Percentiles rank a stretch among this genome's conserved stretches.
phyloP scores from a whole-genome alignment of 1,284 basidiomycete genomes.

The Trametes pubescens region DNA sequence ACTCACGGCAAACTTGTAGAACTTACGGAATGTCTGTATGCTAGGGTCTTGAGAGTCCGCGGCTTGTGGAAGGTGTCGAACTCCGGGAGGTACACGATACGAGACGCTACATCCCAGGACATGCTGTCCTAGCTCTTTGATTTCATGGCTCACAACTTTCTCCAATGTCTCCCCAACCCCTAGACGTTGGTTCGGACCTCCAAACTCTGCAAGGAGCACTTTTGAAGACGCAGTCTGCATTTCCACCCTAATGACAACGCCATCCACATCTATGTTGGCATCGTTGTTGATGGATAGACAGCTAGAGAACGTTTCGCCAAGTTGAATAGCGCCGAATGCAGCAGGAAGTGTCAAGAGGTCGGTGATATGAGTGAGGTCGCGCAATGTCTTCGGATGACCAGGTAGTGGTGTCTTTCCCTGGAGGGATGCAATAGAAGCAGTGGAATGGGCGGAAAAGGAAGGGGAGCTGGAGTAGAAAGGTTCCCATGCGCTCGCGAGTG shows the following conservation, averaged over 20 bases:
- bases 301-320: conserved; percentile 83
- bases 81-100: conserved; percentile 69
- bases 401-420: conserved; percentile 73
- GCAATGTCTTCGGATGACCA: conserved; percentile 80
- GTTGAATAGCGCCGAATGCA: conserved; percentile 80
- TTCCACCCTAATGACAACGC: conserved; percentile 69
- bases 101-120: conserved; percentile 79
- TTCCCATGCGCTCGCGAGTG: conserved; percentile 77
- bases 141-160: conserved; percentile 75
- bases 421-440: conserved; percentile 77
- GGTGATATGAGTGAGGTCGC: conserved; percentile 76
- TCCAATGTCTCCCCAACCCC: conserved; percentile 67
- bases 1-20: conserved; percentile 88
- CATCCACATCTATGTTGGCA: conserved; percentile 63
- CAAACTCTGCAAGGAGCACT: conserved; percentile 66
- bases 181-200: conserved; percentile 57
- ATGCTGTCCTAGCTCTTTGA: conserved; percentile 86
- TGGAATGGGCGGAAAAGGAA: conserved; percentile 79
- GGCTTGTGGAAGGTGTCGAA: conserved; percentile 54
- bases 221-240: conserved; percentile 82
- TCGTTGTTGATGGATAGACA: conserved; percentile 85
- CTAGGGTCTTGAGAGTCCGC: conserved; percentile 63
- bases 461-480: conserved; percentile 86
- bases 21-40: conserved; percentile 82
- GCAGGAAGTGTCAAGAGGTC: conserved; percentile 79